Percentiles rank a stretch among this genome's conserved stretches.
These are phyloP conservation scores for Geotrichum klebahnii DNA, from an alignment of 1,139 yeast genomes.

Conservation along the genomic window DNA sequence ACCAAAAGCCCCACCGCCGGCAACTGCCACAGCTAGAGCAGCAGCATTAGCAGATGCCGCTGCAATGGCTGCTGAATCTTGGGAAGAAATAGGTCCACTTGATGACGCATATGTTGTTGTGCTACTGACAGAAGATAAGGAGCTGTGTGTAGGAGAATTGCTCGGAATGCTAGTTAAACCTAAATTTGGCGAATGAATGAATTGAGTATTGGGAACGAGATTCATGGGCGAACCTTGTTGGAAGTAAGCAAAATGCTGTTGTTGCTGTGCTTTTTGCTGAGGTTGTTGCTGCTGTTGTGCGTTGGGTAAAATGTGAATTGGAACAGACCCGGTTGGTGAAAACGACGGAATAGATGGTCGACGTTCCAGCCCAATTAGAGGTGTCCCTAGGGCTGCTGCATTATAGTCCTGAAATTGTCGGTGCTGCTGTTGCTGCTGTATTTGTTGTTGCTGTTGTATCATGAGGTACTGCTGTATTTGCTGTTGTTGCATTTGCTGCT, in stretches of 20 bases:
- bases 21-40: conserved; percentile 4
- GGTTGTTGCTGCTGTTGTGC: neutral
- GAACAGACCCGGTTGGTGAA: neutral
- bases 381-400: no score
- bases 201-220: neutral
- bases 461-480: no score
- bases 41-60: conserved; percentile 9
- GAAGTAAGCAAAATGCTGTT: neutral
- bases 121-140: no score
- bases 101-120: conserved; percentile 7
- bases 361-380: neutral
- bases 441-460: no score
- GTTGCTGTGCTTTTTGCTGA: neutral
- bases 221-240: no score
- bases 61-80: conserved; percentile 9
- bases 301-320: neutral
- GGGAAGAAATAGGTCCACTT: conserved; percentile 1
- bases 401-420: no score
- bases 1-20: no score
- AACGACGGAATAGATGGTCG: conserved; percentile 1
- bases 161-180: neutral
- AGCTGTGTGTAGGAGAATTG: conserved; percentile 7
- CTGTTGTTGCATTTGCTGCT: no score
- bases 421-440: no score
- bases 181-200: neutral